phyloP scores from a whole-genome alignment of 306 rosid species.

The barrel medic (Medicago truncatula) region MtrunA17r5.0-ANR NC_053042.1:48818001-48818500 shows the following conservation, averaged over 20 bases:
- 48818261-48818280: background rate
- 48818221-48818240: no score
- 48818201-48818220: no score
- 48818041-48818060: slow-evolving; percentile 72
- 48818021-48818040: slow-evolving; percentile 96
- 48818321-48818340: slow-evolving; percentile 58
- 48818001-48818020: slow-evolving; percentile 77
- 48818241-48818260: background rate
- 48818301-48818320: slow-evolving; percentile 82
- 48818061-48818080: slow-evolving; percentile 70
- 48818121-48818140: slow-evolving; percentile 19
- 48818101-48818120: slow-evolving; percentile 84
- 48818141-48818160: background rate
- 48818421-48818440: no score
- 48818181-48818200: background rate
- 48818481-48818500: background rate
- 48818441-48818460: slow-evolving; percentile 22
- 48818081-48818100: slow-evolving; percentile 81
- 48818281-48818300: slow-evolving; percentile 95
- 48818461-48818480: background rate
- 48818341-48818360: slow-evolving; percentile 66
- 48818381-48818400: slow-evolving; percentile 64
- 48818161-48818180: background rate
- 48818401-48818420: slow-evolving; percentile 53
- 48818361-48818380: slow-evolving; percentile 65